A percentile compares a stretch with the other conserved stretches of the same genome.
phyloP scores from a whole-genome alignment of 2,329 filamentous ascomycete species.

The Ceratocystis smalleyi region DNA sequence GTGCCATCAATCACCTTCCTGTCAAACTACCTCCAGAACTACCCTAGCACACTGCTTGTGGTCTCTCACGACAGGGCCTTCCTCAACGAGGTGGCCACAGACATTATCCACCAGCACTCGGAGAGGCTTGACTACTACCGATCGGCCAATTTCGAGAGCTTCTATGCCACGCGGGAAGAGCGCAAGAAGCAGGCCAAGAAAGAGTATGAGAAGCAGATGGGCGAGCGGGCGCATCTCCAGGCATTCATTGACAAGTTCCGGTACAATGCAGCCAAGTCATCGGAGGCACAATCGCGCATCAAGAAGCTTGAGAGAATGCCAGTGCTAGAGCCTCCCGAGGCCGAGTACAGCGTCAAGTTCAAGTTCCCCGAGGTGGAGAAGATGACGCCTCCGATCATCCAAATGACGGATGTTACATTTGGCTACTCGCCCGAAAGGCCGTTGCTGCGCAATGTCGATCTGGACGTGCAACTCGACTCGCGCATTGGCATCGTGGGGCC shows the following conservation, averaged over 20 bases:
- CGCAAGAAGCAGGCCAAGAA: constrained; percentile 89
- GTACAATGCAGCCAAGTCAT: constrained; percentile 97
- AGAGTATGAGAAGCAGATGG: constrained; percentile 99
- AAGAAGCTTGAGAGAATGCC: constrained; percentile 99
- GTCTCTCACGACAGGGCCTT: constrained; percentile 98
- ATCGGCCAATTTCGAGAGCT: constrained; percentile 88
- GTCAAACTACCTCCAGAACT: constrained; percentile 82
- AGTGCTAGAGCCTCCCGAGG: constrained; percentile 73
- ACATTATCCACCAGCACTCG: constrained; percentile 97
- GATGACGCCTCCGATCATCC: constrained; percentile 89
- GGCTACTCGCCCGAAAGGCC: constrained; percentile 70
- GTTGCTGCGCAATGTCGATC: constrained; percentile 71
- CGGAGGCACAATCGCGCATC: constrained; percentile 94
- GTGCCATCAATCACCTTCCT: constrained; percentile 99
- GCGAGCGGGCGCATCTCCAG: constrained; percentile 78
- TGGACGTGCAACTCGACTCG: constrained; percentile 94
- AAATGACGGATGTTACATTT: constrained; percentile 87
- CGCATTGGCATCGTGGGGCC: constrained; percentile 98
- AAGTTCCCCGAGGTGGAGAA: constrained; percentile 96
- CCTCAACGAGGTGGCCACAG: constrained; percentile 96
- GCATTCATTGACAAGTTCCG: constrained; percentile 99
- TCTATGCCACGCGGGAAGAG: constrained; percentile 95
- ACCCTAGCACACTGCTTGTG: constrained; percentile 87
- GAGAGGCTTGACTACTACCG: constrained; percentile 97
- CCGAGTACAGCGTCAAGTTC: constrained; percentile 92